Conservation (phyloP, 306 rosid species). For the Cucumis hystrix region DNA sequence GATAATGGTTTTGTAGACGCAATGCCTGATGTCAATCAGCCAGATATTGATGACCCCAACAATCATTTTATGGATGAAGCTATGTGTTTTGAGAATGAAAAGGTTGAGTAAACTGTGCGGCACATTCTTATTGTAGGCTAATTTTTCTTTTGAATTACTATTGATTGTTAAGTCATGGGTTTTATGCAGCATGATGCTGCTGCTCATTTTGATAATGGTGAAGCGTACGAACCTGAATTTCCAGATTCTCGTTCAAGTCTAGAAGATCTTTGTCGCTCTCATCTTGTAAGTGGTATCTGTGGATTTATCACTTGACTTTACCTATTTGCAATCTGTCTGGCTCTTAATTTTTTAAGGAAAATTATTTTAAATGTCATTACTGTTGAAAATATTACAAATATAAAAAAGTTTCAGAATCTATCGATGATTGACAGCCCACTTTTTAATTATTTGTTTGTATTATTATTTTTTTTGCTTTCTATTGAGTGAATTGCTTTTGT, state of each 20-base stretch:
- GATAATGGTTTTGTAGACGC: constrained; percentile 31
- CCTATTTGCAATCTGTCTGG: background rate
- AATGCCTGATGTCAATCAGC: constrained; percentile 17
- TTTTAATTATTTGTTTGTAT: background rate
- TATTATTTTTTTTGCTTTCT: constrained; percentile 7
- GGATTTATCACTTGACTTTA: background rate
- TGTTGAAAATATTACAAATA: too few relatives aligned
- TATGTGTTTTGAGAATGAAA: constrained; percentile 22
- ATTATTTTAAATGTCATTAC: too few relatives aligned
- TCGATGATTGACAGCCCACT: too few relatives aligned
- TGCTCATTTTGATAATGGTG: constrained; percentile 28
- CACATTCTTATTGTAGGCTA: background rate
- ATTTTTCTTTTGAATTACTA: background rate
- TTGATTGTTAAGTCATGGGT: constrained; percentile 15
- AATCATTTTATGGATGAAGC: constrained; percentile 41
- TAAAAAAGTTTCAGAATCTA: too few relatives aligned
- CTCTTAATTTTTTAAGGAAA: background rate
- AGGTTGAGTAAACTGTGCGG: constrained; percentile 30
- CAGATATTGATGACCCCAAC: constrained; percentile 40
- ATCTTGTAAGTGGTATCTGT: constrained; percentile 47
- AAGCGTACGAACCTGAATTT: constrained; percentile 30
- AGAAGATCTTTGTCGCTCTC: constrained; percentile 96
- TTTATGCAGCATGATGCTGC: constrained; percentile 37
- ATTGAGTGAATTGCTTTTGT: background rate
- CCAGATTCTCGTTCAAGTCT: constrained; percentile 46